A percentile compares a stretch with the other conserved stretches of the same genome.
These are phyloP conservation scores for Mycena sp. DNA, from an alignment of 1,284 basidiomycete species.

Conservation along the genomic window DNA sequence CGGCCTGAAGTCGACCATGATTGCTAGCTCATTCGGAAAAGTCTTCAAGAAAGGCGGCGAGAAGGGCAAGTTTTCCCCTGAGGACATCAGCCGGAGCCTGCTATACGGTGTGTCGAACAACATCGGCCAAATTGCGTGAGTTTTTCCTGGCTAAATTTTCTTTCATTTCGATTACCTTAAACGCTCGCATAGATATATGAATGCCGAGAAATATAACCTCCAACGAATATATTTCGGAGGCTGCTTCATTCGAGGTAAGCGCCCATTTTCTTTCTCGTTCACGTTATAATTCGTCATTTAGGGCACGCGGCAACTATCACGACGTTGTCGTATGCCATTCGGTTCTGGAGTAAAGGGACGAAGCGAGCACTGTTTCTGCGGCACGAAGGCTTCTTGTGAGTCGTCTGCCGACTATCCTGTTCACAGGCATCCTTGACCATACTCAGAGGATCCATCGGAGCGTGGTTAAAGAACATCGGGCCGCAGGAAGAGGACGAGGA, in stretches of 20 bases:
- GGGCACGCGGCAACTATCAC: constrained; percentile 98
- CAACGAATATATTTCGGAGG: constrained; percentile 99
- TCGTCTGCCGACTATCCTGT: constrained; percentile 36
- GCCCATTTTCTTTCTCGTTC: constrained; percentile 35
- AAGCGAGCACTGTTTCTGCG: constrained; percentile 97
- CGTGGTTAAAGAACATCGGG: constrained; percentile 95
- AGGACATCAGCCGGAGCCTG: constrained; percentile 95
- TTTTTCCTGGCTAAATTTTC: constrained; percentile 39
- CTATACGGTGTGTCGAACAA: constrained; percentile 99
- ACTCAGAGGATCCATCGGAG: constrained; percentile 86
- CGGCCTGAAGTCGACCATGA: constrained; percentile 96
- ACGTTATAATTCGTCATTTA: constrained; percentile 42
- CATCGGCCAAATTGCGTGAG: constrained; percentile 99
- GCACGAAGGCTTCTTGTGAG: constrained; percentile 98
- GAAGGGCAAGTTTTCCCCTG: constrained; percentile 83
- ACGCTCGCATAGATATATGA: constrained; percentile 85
- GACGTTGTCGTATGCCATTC: constrained; percentile 97
- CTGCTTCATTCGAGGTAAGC: constrained; percentile 96
- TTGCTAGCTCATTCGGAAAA: constrained; percentile 98
- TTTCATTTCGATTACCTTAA: constrained; percentile 20
- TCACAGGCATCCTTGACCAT: not conserved
- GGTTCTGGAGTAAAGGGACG: constrained; percentile 99
- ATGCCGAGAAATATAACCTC: constrained; percentile 98
- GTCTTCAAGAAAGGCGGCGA: constrained; percentile 92
- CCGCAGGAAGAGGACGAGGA: constrained; percentile 41